Evolutionary conservation across 345 rosid genomes (phyloP).

Genomic region (Eucalyptus caleyi): DNA sequence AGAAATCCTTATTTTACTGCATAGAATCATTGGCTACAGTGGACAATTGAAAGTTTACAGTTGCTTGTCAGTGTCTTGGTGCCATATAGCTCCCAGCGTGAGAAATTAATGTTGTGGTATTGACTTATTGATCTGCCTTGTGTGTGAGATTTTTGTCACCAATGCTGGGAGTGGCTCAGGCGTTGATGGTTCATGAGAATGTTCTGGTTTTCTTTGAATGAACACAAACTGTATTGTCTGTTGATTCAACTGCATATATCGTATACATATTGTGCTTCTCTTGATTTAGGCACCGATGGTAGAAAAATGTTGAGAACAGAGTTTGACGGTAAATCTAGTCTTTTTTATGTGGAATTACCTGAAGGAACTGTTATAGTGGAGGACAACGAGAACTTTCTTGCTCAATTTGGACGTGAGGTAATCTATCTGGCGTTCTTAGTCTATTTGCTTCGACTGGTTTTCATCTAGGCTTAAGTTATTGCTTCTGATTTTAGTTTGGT

Average conservation of each 20-base stretch:
- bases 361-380: constrained; percentile 52
- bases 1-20: not conserved
- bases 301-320: constrained; percentile 61
- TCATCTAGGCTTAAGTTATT: not conserved
- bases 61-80: not conserved
- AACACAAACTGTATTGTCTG: not conserved
- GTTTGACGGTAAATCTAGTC: constrained; percentile 39
- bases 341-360: constrained; percentile 78
- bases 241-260: not conserved
- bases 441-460: not conserved
- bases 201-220: not conserved
- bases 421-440: not conserved
- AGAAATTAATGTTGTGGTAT: not conserved
- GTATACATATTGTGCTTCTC: not conserved
- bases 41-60: not conserved
- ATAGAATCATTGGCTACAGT: not conserved
- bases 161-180: not conserved
- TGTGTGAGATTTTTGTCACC: not conserved
- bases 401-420: constrained; percentile 96
- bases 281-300: constrained; percentile 43
- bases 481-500: not conserved
- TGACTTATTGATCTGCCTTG: not conserved
- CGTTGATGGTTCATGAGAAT: not conserved
- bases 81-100: not conserved
- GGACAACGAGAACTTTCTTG: constrained; percentile 72